A percentile compares a stretch with the other conserved stretches of the same genome.
These are phyloP conservation scores for Suhomyces atakaporum DNA, from an alignment of 1,139 yeast species.

Conservation along the genomic window DNA sequence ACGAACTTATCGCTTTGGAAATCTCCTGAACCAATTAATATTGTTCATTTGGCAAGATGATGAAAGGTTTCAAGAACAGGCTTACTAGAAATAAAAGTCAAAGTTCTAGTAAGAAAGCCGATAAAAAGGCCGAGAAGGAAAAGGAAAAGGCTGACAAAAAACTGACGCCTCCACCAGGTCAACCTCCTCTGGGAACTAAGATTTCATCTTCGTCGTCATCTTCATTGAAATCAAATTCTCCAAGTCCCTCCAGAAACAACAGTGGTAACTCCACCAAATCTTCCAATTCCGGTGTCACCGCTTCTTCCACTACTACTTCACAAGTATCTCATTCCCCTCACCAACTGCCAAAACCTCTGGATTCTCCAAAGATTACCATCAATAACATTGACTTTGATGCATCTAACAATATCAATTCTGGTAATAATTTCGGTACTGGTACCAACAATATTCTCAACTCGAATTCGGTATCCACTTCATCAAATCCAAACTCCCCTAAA, in stretches of 20 bases:
- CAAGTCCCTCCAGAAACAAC: slow-evolving; percentile 38
- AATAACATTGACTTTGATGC: slow-evolving; percentile 20
- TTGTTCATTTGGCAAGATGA: no score
- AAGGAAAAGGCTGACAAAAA: slow-evolving; percentile 20
- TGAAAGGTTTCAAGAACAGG: slow-evolving; percentile 54
- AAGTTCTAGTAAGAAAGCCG: slow-evolving; percentile 39
- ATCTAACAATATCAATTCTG: slow-evolving; percentile 19
- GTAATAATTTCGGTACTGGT: slow-evolving; percentile 19
- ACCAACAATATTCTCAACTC: slow-evolving; percentile 23
- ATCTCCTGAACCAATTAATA: no score
- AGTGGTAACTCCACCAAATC: slow-evolving; percentile 34
- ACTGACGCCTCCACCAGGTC: slow-evolving; percentile 13
- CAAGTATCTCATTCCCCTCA: slow-evolving; percentile 14
- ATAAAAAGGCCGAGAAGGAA: slow-evolving; percentile 31
- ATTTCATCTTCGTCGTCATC: slow-evolving; percentile 19
- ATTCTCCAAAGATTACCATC: slow-evolving; percentile 35
- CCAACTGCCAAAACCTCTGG: slow-evolving; percentile 17
- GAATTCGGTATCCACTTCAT: slow-evolving; percentile 30
- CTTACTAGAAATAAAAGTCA: slow-evolving; percentile 49
- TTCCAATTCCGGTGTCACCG: slow-evolving; percentile 18
- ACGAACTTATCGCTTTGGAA: no score
- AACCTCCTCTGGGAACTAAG: slow-evolving; percentile 7
- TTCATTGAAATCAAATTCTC: slow-evolving; percentile 34
- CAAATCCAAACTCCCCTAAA: slow-evolving; percentile 37
- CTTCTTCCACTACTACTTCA: slow-evolving; percentile 16